These are phyloP conservation scores for Fusarium falciforme DNA, from an alignment of 2,329 filamentous ascomycete species.

Conservation along the genomic window DNA sequence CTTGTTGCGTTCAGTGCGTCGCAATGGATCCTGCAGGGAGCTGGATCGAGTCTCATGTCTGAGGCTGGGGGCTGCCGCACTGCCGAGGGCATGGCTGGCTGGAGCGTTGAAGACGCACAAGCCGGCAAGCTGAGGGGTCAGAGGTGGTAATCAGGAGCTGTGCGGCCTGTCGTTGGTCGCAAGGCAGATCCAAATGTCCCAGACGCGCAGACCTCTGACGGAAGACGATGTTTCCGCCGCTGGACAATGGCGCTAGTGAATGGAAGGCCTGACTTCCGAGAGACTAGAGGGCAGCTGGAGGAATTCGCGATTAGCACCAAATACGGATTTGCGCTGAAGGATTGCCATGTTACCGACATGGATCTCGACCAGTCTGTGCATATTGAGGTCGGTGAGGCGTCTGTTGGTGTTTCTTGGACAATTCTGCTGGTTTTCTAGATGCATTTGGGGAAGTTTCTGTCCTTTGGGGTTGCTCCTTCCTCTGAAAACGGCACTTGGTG, in stretches of 20 bases:
- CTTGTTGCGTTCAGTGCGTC: conserved; percentile 14
- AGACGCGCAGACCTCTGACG: conserved; percentile 27
- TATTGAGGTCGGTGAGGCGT: neutral
- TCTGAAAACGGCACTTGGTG: neutral
- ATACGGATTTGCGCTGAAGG: neutral
- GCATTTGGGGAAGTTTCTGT: neutral
- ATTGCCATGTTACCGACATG: conserved; percentile 3
- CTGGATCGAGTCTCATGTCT: conserved; percentile 12
- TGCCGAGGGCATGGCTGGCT: neutral
- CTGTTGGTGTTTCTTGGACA: neutral
- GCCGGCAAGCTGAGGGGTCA: conserved; percentile 5
- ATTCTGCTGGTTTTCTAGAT: neutral
- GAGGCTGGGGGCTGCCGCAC: conserved; percentile 6
- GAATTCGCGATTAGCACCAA: conserved; percentile 24
- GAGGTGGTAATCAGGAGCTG: conserved; percentile 18
- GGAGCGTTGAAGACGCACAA: conserved; percentile 7
- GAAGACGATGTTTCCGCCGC: conserved; percentile 38
- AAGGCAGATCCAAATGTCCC: conserved; percentile 19
- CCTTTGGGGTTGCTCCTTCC: neutral
- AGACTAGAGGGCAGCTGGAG: conserved; percentile 23
- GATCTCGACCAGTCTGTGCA: neutral
- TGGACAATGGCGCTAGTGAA: conserved; percentile 35
- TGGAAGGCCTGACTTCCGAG: conserved; percentile 43
- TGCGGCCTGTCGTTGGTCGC: conserved; percentile 22
- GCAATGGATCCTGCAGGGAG: conserved; percentile 2